Evolutionary conservation across 768 basidiomycete species (phyloP), one percentile per base, ranked within the genome.

Genomic region (Guyanaporus albipodus): DNA sequence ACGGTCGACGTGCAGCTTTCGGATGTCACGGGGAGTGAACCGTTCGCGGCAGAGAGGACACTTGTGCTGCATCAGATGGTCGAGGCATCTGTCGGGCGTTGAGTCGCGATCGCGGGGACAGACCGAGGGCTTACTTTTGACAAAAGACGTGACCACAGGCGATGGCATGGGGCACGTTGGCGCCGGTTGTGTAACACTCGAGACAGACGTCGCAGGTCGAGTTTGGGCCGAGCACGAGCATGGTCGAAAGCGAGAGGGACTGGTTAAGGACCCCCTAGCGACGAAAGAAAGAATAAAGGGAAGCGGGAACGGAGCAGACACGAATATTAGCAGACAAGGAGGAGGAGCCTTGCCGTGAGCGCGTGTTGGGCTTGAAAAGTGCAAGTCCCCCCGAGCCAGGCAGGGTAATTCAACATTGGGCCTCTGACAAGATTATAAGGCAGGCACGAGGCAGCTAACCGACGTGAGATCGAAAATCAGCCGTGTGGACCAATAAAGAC

Each of bases 131-230:
- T 56, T 32, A 70, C 71, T 51, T 66, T 52, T 68, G 66, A 56
- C 83, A 88, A 66, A 86, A 86, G 46, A 81, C 77, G 61, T 88
- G 85, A 15, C 87, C 87, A 50, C 87, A 89, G 38, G 72, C 49
- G 56, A 87, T 83, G 39, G 79, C 75, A 58, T 82, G 78, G 41
- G 85, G 85, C 8, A 75, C 71, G 60, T 78, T 81, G 37, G 54
- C 54, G 40, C 76, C 77, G 43, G 62, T 62, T 40, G 71, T 72
- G 61, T 83, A 87, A 26, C 68, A 64, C 55, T 88, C 85, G 55
- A 83, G 73, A 68, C 87, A 89, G 58, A 88, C 76, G 68, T 88
- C 86, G 74, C 86, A 89, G 39, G 72, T 70, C 57, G 86, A 87
- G 57, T 75, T 75, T 50, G 77, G 60, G 57, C 78, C 77, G 62